phyloP scores from a whole-genome alignment of 2,329 filamentous ascomycete species.

The Clarireedia homoeocarpa region DNA sequence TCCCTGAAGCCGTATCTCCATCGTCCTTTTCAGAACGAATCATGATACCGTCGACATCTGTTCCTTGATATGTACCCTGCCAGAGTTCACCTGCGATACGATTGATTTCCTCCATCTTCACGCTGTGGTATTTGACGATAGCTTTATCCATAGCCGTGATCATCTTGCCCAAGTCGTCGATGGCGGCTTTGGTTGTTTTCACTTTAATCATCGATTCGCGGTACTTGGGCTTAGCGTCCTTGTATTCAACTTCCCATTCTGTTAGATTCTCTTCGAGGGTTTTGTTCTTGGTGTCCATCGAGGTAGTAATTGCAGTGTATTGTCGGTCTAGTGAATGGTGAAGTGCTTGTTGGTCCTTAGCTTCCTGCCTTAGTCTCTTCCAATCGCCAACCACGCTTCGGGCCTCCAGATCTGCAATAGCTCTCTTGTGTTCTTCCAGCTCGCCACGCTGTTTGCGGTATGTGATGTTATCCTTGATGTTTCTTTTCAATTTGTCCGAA shows the following conservation, averaged over 20 bases:
- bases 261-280: conserved; percentile 64
- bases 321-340: conserved; percentile 65
- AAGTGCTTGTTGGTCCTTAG: conserved; percentile 55
- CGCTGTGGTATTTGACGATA: conserved; percentile 90
- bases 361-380: conserved; percentile 63
- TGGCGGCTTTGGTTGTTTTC: conserved; percentile 84
- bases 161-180: conserved; percentile 83
- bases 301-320: conserved; percentile 65
- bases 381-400: conserved; percentile 81
- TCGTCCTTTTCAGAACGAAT: conserved; percentile 88
- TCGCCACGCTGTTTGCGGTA: conserved; percentile 69
- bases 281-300: conserved; percentile 77
- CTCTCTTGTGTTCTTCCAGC: conserved; percentile 56
- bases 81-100: conserved; percentile 92
- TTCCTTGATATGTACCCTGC: conserved; percentile 93
- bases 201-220: conserved; percentile 85
- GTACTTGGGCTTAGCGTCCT: conserved; percentile 71
- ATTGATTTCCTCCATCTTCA: conserved; percentile 99
- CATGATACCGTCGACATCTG: conserved; percentile 92
- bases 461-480: conserved; percentile 80
- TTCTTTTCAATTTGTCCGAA: conserved; percentile 74
- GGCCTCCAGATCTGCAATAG: conserved; percentile 67
- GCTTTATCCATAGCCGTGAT: conserved; percentile 82
- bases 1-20: conserved; percentile 39
- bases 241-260: conserved; percentile 83